phyloP scores from a whole-genome alignment of 1,139 yeast species.

The Nakaseomyces nivariensis region DNA sequence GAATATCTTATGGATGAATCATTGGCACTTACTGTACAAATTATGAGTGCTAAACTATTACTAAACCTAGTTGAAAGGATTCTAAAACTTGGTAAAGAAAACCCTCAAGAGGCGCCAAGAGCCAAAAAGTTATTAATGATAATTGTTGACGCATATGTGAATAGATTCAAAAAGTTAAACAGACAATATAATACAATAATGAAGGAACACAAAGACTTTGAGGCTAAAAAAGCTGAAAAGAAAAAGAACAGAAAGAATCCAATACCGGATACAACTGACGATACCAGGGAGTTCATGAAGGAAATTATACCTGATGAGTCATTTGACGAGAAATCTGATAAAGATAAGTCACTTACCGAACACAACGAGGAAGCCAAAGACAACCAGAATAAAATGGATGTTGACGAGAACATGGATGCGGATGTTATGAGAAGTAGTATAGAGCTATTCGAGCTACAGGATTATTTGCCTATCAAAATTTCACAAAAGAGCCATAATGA shows the following conservation, averaged over 20 bases:
- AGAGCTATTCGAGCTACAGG: constrained; percentile 40
- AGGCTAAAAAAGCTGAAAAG: constrained; percentile 30
- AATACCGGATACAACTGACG: constrained; percentile 17
- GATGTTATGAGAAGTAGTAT: constrained; percentile 16
- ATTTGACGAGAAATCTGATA: constrained; percentile 12
- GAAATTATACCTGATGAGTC: constrained; percentile 18
- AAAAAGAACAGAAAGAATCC: constrained; percentile 16
- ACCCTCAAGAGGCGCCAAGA: constrained; percentile 65
- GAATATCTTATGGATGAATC: constrained; percentile 72
- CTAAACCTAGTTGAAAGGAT: constrained; percentile 84
- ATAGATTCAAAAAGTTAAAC: constrained; percentile 68
- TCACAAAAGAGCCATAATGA: constrained; percentile 41
- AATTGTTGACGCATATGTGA: constrained; percentile 81
- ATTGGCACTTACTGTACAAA: constrained; percentile 83
- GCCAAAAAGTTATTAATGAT: constrained; percentile 57
- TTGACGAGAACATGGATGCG: constrained; percentile 20
- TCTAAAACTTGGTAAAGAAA: constrained; percentile 61
- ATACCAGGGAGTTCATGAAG: constrained; percentile 22
- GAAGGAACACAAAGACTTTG: constrained; percentile 49
- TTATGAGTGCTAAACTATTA: constrained; percentile 89
- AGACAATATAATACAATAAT: constrained; percentile 60
- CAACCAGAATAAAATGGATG: constrained; percentile 25
- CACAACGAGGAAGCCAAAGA: constrained; percentile 1
- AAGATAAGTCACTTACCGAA: constrained; percentile 3
- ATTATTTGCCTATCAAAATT: constrained; percentile 40